phyloP scores from a whole-genome alignment of 108 stramenopile genomes.

The Skeletonema menzelii region DNA sequence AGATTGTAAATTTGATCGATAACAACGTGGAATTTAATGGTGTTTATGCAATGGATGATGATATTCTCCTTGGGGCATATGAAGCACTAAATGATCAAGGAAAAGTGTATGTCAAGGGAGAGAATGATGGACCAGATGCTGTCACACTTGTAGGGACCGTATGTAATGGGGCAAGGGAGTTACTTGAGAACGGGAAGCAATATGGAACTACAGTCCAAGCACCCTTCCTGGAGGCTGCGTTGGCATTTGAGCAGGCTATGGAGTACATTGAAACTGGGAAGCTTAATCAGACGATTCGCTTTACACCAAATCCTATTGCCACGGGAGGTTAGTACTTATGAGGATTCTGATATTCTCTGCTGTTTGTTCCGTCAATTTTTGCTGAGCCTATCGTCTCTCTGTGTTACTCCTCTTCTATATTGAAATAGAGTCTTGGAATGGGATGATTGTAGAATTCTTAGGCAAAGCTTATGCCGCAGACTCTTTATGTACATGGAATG shows the following conservation, averaged over 20 bases:
- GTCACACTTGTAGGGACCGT: slow-evolving; percentile 9
- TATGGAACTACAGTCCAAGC: not conserved
- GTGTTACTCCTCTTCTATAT: not conserved
- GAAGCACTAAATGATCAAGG: slow-evolving; percentile 2
- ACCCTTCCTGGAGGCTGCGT: not conserved
- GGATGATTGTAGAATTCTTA: not conserved
- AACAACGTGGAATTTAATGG: not conserved
- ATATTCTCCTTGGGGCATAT: slow-evolving; percentile 5
- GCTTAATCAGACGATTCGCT: not conserved
- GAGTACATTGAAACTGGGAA: not conserved
- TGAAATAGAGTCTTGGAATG: not conserved
- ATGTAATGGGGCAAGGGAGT: slow-evolving; percentile 11
- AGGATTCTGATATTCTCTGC: not conserved
- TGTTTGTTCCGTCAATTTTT: not conserved
- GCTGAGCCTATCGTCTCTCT: not conserved
- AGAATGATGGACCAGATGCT: not conserved
- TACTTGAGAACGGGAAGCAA: slow-evolving; percentile 6
- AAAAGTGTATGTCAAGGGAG: not conserved
- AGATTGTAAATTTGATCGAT: not conserved
- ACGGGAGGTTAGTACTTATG: not conserved
- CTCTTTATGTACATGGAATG: not conserved
- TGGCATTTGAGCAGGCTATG: not conserved
- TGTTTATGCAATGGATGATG: slow-evolving; percentile 12
- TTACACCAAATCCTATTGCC: not conserved
- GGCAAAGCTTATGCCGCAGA: not conserved